Conservation (phyloP, 129 eudicot genomes). For the Lactuca sativa region DNA sequence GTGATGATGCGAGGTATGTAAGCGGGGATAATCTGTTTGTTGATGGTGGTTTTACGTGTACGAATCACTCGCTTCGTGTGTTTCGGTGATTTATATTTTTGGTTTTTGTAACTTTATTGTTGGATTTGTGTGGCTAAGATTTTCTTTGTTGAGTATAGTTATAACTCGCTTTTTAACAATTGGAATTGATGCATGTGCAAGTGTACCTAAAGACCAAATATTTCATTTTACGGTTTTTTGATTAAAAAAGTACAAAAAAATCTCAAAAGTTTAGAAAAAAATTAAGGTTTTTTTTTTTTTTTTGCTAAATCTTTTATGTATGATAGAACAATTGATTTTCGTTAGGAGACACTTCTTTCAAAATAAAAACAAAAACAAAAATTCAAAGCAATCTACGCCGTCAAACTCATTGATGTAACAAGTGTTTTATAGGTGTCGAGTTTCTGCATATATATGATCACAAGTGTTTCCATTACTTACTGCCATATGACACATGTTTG, state of each 20-base stretch:
- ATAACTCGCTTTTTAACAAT: too few species aligned
- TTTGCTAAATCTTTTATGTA: too few species aligned
- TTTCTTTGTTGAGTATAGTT: too few species aligned
- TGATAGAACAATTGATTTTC: too few species aligned
- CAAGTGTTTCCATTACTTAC: neutral
- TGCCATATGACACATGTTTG: neutral
- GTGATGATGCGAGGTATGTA: slow-evolving; percentile 81
- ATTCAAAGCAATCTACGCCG: neutral
- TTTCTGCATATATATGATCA: neutral
- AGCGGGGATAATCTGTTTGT: slow-evolving; percentile 84
- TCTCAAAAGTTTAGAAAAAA: too few species aligned
- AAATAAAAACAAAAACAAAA: too few species aligned
- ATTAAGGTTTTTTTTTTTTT: too few species aligned
- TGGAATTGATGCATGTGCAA: too few species aligned
- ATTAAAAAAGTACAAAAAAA: too few species aligned
- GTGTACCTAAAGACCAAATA: too few species aligned
- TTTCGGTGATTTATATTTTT: slow-evolving; percentile 35
- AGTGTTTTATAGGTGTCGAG: neutral
- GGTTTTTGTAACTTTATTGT: neutral
- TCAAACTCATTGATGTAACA: neutral
- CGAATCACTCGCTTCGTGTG: slow-evolving; percentile 68
- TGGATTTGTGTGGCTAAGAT: neutral
- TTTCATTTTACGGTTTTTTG: too few species aligned
- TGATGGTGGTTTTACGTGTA: slow-evolving; percentile 79
- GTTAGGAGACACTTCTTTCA: too few species aligned